phyloP scores from a whole-genome alignment of 106 monocot species.

The Platanthera guangdongensis region DNA sequence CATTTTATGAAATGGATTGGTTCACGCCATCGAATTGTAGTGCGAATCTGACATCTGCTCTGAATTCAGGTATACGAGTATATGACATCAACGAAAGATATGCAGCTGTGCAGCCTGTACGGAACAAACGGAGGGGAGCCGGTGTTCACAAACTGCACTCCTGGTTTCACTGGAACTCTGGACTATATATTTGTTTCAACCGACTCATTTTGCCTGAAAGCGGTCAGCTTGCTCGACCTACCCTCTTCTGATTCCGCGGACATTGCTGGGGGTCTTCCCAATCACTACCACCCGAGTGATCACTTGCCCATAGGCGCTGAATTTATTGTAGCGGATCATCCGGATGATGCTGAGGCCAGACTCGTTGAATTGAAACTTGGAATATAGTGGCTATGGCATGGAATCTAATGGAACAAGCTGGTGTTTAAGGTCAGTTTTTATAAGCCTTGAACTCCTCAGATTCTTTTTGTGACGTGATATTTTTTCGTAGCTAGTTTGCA shows the following conservation, averaged over 20 bases:
- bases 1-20: neutral
- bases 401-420: too few relatives aligned
- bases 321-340: conserved; percentile 31
- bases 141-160: conserved; percentile 85
- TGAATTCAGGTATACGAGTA: conserved; percentile 60
- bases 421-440: too few relatives aligned
- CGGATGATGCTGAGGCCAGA: neutral
- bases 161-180: conserved; percentile 82
- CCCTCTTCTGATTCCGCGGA: conserved; percentile 49
- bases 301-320: conserved; percentile 92
- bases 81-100: conserved; percentile 29
- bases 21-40: too few relatives aligned
- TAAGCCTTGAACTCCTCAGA: too few relatives aligned
- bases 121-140: conserved; percentile 74
- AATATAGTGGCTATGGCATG: too few relatives aligned
- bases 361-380: conserved; percentile 4
- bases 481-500: too few relatives aligned
- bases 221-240: conserved; percentile 50
- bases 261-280: conserved; percentile 65
- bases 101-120: conserved; percentile 57
- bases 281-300: conserved; percentile 72
- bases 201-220: conserved; percentile 30
- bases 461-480: too few relatives aligned
- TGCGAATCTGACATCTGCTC: neutral
- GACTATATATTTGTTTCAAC: conserved; percentile 78